These are phyloP conservation scores for Yarrowia porcina DNA, from an alignment of 805 yeast genomes.

Conservation along the genomic window DNA sequence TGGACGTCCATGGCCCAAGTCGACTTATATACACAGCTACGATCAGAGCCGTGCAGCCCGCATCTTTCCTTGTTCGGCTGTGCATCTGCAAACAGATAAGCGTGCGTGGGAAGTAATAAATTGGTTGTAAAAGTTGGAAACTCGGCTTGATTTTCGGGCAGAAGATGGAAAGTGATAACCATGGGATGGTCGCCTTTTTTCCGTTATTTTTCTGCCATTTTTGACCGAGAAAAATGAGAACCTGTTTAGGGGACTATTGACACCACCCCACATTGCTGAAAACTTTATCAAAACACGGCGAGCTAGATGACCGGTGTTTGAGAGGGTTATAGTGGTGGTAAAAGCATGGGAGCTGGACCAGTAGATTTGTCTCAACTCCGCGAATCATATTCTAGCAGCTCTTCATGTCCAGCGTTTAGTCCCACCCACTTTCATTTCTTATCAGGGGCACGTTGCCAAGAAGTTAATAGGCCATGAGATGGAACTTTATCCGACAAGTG, in stretches of 20 bases:
- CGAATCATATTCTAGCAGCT: too few relatives aligned
- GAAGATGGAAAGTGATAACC: not conserved
- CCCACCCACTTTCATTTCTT: too few relatives aligned
- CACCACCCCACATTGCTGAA: slow-evolving; percentile 3
- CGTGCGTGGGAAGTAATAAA: not conserved
- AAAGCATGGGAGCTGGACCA: not conserved
- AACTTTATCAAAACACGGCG: not conserved
- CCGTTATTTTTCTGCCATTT: too few relatives aligned
- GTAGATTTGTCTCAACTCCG: not conserved
- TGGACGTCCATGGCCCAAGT: too few relatives aligned
- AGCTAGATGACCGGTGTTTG: too few relatives aligned
- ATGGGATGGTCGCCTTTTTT: too few relatives aligned
- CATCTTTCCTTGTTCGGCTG: not conserved
- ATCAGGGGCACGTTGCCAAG: not conserved
- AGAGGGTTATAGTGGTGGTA: not conserved
- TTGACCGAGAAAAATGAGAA: not conserved
- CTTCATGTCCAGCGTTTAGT: too few relatives aligned
- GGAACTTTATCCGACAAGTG: not conserved
- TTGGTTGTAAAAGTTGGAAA: too few relatives aligned
- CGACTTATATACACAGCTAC: not conserved
- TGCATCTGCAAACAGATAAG: not conserved
- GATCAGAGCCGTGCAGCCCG: slow-evolving; percentile 9
- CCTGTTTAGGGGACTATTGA: not conserved
- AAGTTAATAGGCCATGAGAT: slow-evolving; percentile 8
- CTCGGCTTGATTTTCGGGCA: too few relatives aligned